phyloP scores from a whole-genome alignment of 768 basidiomycete genomes.

The Suillus sp. region DNA sequence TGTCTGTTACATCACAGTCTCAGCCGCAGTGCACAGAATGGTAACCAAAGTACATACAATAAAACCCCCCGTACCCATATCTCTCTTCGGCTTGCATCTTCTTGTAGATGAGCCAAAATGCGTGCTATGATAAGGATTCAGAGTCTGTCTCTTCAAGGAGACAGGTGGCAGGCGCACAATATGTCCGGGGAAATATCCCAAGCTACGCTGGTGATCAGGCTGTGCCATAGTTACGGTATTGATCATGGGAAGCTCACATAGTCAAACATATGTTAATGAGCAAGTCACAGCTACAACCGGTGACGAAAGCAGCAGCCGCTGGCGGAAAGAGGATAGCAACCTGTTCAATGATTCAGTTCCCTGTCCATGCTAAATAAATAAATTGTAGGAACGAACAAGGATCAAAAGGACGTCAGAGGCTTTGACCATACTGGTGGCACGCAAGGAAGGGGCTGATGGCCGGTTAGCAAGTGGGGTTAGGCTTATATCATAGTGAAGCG shows the following conservation, averaged over 20 bases:
- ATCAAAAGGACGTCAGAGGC: slow-evolving; percentile 80
- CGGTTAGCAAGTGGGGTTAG: not conserved
- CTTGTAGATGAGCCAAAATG: slow-evolving; percentile 90
- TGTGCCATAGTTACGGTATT: not conserved
- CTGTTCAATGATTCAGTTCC: slow-evolving; percentile 36
- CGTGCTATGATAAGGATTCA: slow-evolving; percentile 48
- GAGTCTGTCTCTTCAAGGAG: not conserved
- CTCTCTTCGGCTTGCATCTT: slow-evolving; percentile 86
- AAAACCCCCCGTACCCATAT: slow-evolving; percentile 76
- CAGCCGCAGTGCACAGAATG: not conserved
- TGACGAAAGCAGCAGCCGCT: slow-evolving; percentile 73
- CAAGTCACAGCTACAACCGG: slow-evolving; percentile 85
- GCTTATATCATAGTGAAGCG: not conserved
- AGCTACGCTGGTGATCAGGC: slow-evolving; percentile 39
- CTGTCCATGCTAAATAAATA: not conserved
- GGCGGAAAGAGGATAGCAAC: slow-evolving; percentile 82
- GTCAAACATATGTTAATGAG: slow-evolving; percentile 84
- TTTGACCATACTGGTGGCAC: slow-evolving; percentile 41
- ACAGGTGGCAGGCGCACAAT: slow-evolving; percentile 38
- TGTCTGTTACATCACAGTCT: slow-evolving; percentile 27
- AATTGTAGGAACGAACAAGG: slow-evolving; percentile 50
- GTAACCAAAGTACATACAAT: slow-evolving; percentile 55
- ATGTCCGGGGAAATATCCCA: slow-evolving; percentile 76
- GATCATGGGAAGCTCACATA: slow-evolving; percentile 47
- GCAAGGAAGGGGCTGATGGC: not conserved